Evolutionary conservation across 257 asterid species (phyloP).

Genomic region (Hygrophila difformis): DNA sequence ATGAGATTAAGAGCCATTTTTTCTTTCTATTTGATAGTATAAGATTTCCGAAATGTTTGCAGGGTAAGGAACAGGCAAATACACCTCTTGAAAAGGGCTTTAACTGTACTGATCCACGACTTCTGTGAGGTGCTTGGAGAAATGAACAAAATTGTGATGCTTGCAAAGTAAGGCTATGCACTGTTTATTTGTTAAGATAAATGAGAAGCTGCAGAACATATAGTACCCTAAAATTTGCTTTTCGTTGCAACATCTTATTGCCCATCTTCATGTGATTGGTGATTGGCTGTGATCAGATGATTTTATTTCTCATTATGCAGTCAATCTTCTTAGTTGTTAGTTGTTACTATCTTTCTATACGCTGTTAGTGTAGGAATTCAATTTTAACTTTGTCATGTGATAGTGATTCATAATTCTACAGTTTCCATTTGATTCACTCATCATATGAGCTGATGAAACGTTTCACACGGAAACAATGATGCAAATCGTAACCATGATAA

Average conservation of each 20-base stretch:
- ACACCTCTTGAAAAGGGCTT: constrained; percentile 81
- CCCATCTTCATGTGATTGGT: neutral
- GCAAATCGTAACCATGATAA: no score
- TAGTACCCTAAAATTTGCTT: neutral
- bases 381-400: no score
- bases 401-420: no score
- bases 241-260: neutral
- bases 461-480: no score
- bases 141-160: constrained; percentile 88
- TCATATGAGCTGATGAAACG: no score
- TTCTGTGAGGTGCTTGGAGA: constrained; percentile 97
- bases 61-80: constrained; percentile 44
- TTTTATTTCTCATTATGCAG: neutral
- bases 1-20: no score
- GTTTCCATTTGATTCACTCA: no score
- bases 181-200: constrained; percentile 3
- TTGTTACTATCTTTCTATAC: no score
- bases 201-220: neutral
- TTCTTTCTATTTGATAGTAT: no score
- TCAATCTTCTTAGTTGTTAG: neutral
- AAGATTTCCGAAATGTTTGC: no score
- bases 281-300: neutral
- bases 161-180: constrained; percentile 69
- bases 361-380: no score
- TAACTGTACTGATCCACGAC: constrained; percentile 84